Evolutionary conservation across 257 asterid genomes (phyloP), one percentile per base, ranked within the genome.

Genomic region (Eucommia ulmoides): DNA sequence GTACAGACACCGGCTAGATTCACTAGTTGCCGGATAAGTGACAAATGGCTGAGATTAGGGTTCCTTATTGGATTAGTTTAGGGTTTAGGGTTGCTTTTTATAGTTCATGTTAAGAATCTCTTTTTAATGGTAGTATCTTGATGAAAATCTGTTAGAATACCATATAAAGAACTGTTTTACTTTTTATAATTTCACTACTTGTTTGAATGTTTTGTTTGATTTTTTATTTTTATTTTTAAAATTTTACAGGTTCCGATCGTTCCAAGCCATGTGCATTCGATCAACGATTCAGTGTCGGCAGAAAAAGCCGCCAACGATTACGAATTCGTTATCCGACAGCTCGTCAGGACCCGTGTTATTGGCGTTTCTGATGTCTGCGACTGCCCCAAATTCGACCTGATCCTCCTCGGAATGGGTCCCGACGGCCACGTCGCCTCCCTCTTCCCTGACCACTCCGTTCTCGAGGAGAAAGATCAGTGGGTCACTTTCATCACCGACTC

Each of bases 281-380:
- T 89, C 67, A 82, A 89, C 38, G 96, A 82, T 74, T 22, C 85
- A 0, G 80, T 74, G 45, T 65, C 94, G 4, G 94, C 96, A 20
- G 94, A 82, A 52, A 78, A 85, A 56, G 97, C 97, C 3, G 94
- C 97, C 0, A 82, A 76, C 68, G 93, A 74, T 48, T 89, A 89
- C 8, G 94, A 78, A 64, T 89, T 84, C 63, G 78, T 80, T 54
- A 82, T 85, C 67, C 54, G 94, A 50, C 97, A 85, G 67, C 94
- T 78, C 0, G 94, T 85, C 48, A 80, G 68, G 81, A 76, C 91
- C 19, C 93, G 97, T 3, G 71, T 80, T 53, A 71, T 89, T 64
- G 60, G 72, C 1, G 83, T 56, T 3, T 81, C 81, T 15, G 79
- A 65, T 19, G 54, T 70, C 25, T 63, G 76, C 6, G 92, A 77